Percentiles rank a stretch among this genome's conserved stretches.
Evolutionary conservation across 345 rosid species (phyloP).

Genomic region (Heritiera fomes): DNA sequence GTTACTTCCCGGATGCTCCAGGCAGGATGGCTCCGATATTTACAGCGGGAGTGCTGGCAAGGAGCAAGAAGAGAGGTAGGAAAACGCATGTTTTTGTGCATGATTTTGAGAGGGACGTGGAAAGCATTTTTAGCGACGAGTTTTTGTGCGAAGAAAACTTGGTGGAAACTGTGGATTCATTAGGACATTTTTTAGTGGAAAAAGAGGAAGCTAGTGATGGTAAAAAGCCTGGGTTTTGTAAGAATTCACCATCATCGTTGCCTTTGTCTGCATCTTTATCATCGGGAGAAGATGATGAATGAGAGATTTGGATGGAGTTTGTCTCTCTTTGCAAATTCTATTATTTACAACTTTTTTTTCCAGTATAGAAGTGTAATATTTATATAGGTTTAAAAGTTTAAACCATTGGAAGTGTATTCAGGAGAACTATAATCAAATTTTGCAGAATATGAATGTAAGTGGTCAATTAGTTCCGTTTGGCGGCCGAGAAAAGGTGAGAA

Average conservation of each 20-base stretch:
- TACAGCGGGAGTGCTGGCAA: conserved; percentile 76
- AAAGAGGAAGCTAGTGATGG: conserved; percentile 14
- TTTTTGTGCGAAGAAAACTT: conserved; percentile 72
- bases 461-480: conserved; percentile 6
- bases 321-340: conserved; percentile 16
- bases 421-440: conserved; percentile 13
- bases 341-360: conserved; percentile 15
- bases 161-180: conserved; percentile 48
- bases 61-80: conserved; percentile 45
- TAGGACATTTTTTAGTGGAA: conserved; percentile 62
- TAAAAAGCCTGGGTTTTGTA: conserved; percentile 46
- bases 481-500: conserved; percentile 18
- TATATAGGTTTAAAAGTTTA: conserved; percentile 18
- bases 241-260: conserved; percentile 35
- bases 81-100: conserved; percentile 82
- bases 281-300: conserved; percentile 27
- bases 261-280: conserved; percentile 18
- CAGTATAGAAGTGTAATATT: conserved; percentile 23
- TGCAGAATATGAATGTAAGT: neutral
- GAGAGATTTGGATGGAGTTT: conserved; percentile 10
- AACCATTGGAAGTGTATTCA: conserved; percentile 9
- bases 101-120: conserved; percentile 67
- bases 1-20: conserved; percentile 54
- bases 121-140: conserved; percentile 64
- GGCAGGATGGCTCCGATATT: conserved; percentile 90